Base-by-base conservation (phyloP, 2,329 filamentous ascomycete species). In the Trichophyton simii region DNA sequence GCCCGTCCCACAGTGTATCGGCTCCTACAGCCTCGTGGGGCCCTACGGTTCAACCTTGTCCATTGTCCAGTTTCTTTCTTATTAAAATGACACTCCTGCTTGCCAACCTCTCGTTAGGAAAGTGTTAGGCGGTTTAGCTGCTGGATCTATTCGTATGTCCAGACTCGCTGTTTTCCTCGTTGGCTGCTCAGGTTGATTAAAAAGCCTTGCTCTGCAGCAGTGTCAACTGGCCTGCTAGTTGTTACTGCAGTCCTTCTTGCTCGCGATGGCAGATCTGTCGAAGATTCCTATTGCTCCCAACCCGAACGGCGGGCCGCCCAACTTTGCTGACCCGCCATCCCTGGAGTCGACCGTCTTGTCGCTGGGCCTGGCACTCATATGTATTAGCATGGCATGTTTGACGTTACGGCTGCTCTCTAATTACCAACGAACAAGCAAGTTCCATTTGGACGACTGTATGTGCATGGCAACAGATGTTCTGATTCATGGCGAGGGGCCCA, bases 11-110 rank as follows among this genome's bases (percentile, higher is more conserved):
- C 50, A 5, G 13, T 34, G 28, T 25, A 34, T 36, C 50, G 25
- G 50, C 50, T 55, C 50, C 50, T 55, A 55, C 50, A 55, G 50
- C 50, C 50, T 55, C 50, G 50, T 55, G 50, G 50, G 46, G 44
- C 44, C 44, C n/a, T 48, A 22, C 44, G 18, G 44, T n/a, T 22
- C 22, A 13, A 13, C 9, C 46, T 20, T 9, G 20, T 50, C n/a
- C 46, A 55, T n/a, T 36, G 34, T 36, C 34, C 34, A 36, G 34
- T 36, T 36, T 36, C 13, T 55, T 36, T 55, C 31, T 55, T 55
- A 55, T 34, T 55, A 55, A 44, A 55, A 55, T 55, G 50, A 28
- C 50, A 55, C 18, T 34, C 28, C 50, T 55, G 50, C 50, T 55
- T 31, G 50, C 50, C 50, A 55, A 44, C 28, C 15, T 15, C 28